Conservation (phyloP, 371 early-diverging fungal species). For the Choanephora cucurbitarum region DNA sequence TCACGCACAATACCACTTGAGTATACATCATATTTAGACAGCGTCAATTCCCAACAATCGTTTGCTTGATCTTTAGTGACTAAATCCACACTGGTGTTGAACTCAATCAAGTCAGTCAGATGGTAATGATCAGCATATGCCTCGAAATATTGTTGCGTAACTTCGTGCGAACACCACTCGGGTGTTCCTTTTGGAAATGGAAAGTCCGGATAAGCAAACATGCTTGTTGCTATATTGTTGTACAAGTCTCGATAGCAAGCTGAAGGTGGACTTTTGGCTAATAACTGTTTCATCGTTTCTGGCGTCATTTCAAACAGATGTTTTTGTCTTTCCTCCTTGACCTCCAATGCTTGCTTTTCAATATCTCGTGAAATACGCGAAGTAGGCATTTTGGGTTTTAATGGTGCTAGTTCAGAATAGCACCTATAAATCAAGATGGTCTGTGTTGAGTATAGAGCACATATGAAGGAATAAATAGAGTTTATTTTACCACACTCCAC, state of each 20-base stretch:
- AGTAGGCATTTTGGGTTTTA: constrained; percentile 27
- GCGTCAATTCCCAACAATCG: constrained; percentile 24
- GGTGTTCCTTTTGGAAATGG: constrained; percentile 9
- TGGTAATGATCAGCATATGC: constrained; percentile 15
- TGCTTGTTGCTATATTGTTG: constrained; percentile 10
- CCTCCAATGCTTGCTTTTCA: neutral
- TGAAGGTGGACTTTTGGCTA: constrained; percentile 19
- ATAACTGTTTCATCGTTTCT: constrained; percentile 9
- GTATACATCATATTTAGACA: constrained; percentile 18
- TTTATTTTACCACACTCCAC: constrained; percentile 7
- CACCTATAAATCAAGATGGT: constrained; percentile 9
- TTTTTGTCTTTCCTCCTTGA: constrained; percentile 6
- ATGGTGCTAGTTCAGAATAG: constrained; percentile 20
- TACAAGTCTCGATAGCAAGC: constrained; percentile 27
- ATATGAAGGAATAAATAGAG: too few species aligned
- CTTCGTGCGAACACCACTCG: constrained; percentile 1
- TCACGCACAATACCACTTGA: constrained; percentile 17
- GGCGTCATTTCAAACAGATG: constrained; percentile 21
- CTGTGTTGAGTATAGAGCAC: constrained; percentile 1
- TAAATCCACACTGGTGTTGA: constrained; percentile 24
- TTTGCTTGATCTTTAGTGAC: constrained; percentile 14
- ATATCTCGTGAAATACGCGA: constrained; percentile 2
- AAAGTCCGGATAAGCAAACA: constrained; percentile 14
- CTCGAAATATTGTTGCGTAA: constrained; percentile 8
- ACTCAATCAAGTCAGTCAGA: constrained; percentile 22